A percentile compares a stretch with the other conserved stretches of the same genome.
Conservation (phyloP, 352 stramenopile genomes). For the Phytopythium cucurbitacearum region DNA sequence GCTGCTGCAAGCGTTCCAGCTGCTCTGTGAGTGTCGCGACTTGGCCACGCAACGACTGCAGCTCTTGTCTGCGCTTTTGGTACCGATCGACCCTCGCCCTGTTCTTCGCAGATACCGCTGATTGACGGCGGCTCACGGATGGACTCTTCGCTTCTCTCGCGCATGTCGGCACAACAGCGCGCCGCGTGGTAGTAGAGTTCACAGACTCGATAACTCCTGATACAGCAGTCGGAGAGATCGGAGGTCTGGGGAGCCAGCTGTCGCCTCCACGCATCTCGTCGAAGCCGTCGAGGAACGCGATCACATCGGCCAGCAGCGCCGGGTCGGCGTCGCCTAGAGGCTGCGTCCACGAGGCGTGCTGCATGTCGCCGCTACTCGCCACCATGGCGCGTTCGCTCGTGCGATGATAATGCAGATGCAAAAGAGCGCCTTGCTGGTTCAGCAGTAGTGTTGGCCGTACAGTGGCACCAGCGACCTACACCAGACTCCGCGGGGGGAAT, state of each 20-base stretch:
- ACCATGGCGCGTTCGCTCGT: background rate
- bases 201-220: too few relatives aligned
- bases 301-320: background rate
- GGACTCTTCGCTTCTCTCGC: too few relatives aligned
- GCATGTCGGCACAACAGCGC: too few relatives aligned
- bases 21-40: background rate
- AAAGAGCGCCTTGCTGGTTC: too few relatives aligned
- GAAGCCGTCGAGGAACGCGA: slow-evolving; percentile 1
- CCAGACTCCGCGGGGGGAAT: too few relatives aligned
- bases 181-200: too few relatives aligned
- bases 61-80: background rate
- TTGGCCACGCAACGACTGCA: slow-evolving; percentile 2
- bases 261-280: background rate
- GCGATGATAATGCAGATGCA: background rate
- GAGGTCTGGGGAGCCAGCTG: too few relatives aligned
- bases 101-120: background rate
- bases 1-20: background rate
- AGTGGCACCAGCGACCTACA: too few relatives aligned
- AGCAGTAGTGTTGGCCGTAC: too few relatives aligned
- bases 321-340: background rate
- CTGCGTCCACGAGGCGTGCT: background rate
- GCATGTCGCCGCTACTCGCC: too few relatives aligned
- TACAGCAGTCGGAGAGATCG: too few relatives aligned
- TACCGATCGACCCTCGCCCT: background rate
- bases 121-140: background rate